phyloP scores from a whole-genome alignment of 768 basidiomycete genomes.

The Suillus variegatus region DNA sequence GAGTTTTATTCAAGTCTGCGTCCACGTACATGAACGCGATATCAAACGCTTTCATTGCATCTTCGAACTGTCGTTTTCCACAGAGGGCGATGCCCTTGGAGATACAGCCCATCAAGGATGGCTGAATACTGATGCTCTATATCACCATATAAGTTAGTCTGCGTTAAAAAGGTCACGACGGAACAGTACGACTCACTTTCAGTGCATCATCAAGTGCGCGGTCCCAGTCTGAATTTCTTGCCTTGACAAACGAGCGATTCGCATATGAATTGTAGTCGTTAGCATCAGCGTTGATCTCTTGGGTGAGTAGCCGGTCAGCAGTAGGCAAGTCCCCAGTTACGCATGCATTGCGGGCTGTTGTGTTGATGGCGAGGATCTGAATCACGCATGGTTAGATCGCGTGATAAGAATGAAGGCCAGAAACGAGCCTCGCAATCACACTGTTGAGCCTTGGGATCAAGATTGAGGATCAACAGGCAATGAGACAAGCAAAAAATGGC shows the following conservation, averaged over 20 bases:
- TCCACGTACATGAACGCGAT: neutral
- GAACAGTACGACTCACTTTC: neutral
- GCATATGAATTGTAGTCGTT: neutral
- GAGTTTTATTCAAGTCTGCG: neutral
- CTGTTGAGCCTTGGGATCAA: neutral
- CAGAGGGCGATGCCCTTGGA: neutral
- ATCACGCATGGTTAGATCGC: neutral
- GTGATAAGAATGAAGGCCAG: neutral
- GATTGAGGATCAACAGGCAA: neutral
- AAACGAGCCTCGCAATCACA: neutral
- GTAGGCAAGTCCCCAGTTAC: neutral
- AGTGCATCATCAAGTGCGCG: neutral
- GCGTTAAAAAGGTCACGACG: neutral
- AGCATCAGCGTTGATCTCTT: neutral
- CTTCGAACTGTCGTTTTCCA: neutral
- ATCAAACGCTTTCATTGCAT: neutral
- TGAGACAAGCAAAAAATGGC: neutral
- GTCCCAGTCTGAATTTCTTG: neutral
- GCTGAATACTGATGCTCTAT: neutral
- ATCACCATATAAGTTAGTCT: neutral
- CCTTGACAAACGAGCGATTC: neutral
- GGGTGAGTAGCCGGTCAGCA: neutral
- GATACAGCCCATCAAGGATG: neutral
- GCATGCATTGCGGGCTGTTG: neutral
- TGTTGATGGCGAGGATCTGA: neutral